These are phyloP conservation scores for Ceratobasidium theobromae DNA, from an alignment of 1,284 basidiomycete species.

Conservation along the genomic window DNA sequence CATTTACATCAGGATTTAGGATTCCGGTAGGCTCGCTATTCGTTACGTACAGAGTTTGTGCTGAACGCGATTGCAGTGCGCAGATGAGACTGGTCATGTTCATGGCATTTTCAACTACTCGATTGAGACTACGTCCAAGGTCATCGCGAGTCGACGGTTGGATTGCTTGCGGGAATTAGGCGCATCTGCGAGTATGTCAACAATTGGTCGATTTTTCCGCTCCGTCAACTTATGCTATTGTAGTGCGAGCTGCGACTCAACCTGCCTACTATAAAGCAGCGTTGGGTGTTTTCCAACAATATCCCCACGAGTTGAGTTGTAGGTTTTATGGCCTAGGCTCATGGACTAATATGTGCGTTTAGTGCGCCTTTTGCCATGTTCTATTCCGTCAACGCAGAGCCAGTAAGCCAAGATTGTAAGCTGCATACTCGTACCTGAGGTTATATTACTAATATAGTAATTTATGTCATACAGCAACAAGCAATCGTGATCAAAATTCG, in stretches of 20 bases:
- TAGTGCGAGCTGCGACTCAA: conserved; percentile 11
- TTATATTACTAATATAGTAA: background rate
- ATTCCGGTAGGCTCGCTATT: conserved; percentile 3
- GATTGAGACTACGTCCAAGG: conserved; percentile 33
- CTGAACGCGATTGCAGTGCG: conserved; percentile 25
- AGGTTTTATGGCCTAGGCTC: background rate
- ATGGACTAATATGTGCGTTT: background rate
- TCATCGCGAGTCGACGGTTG: conserved; percentile 32
- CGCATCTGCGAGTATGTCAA: conserved; percentile 8
- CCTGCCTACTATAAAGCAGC: conserved; percentile 10
- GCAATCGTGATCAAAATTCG: conserved; percentile 11
- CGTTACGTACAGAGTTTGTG: background rate
- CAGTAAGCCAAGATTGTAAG: background rate
- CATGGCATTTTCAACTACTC: conserved; percentile 32
- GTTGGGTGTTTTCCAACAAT: background rate
- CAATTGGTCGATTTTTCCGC: background rate
- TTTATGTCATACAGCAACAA: background rate
- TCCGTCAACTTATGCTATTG: background rate
- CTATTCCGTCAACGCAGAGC: background rate
- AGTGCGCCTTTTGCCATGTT: conserved; percentile 29
- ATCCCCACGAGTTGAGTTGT: conserved; percentile 23
- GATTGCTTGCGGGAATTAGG: conserved; percentile 33
- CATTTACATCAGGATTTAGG: conserved; percentile 29
- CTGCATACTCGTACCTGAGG: too few relatives aligned
- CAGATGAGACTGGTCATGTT: conserved; percentile 30